Percentiles rank a stretch among this genome's conserved stretches.
Conservation (phyloP, 352 stramenopile genomes). For the Phytophthora fragariae region DNA sequence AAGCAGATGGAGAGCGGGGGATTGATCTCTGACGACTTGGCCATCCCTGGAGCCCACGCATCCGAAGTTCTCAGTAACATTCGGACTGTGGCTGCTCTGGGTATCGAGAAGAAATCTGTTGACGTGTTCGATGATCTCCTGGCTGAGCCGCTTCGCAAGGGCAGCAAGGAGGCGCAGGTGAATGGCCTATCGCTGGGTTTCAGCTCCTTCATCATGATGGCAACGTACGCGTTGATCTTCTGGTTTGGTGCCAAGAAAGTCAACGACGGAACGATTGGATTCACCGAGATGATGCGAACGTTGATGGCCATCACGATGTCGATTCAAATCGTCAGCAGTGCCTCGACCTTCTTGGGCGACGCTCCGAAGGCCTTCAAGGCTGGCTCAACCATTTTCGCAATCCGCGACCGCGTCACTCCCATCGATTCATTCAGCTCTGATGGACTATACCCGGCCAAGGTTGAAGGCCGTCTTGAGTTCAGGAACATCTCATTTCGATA, state of each 20-base stretch:
- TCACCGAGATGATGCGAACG: constrained; percentile 56
- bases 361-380: constrained; percentile 81
- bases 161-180: constrained; percentile 39
- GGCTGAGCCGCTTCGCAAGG: constrained; percentile 36
- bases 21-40: constrained; percentile 31
- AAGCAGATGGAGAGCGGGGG: constrained; percentile 31
- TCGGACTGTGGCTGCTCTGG: constrained; percentile 50
- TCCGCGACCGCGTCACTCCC: constrained; percentile 38
- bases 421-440: constrained; percentile 52
- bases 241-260: constrained; percentile 69
- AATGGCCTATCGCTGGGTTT: constrained; percentile 66
- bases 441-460: constrained; percentile 19
- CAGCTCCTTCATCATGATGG: constrained; percentile 68
- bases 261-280: constrained; percentile 44
- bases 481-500: constrained; percentile 81
- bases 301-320: constrained; percentile 63
- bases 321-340: constrained; percentile 36
- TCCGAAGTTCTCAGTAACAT: constrained; percentile 57
- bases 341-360: constrained; percentile 41
- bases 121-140: constrained; percentile 36
- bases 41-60: constrained; percentile 43
- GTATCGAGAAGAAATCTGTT: constrained; percentile 38
- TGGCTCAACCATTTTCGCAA: constrained; percentile 43
- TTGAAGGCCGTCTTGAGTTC: constrained; percentile 60
- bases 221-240: constrained; percentile 62